phyloP scores from a whole-genome alignment of 2,329 filamentous ascomycete species.

The Geosmithia putterillii region DNA sequence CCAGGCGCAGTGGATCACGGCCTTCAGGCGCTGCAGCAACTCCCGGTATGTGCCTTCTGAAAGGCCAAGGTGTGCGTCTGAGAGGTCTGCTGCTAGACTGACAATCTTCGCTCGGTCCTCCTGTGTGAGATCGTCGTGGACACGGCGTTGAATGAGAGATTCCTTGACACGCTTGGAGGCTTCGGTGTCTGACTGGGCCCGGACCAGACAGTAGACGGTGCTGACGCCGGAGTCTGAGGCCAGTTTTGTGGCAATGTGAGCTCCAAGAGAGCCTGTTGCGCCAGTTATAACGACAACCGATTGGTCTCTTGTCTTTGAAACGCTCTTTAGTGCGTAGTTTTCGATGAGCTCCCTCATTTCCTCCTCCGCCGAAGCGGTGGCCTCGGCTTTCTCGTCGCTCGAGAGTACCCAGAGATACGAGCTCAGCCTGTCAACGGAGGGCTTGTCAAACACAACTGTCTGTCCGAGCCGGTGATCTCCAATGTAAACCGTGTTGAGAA shows the following conservation, averaged over 20 bases:
- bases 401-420: constrained; percentile 27
- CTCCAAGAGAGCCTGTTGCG: constrained; percentile 49
- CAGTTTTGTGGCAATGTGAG: constrained; percentile 44
- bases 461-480: constrained; percentile 32
- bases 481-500: constrained; percentile 38
- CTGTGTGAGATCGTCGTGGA: constrained; percentile 14
- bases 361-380: constrained; percentile 12
- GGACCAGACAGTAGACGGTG: constrained; percentile 36
- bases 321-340: constrained; percentile 5
- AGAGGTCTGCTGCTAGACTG: constrained; percentile 14
- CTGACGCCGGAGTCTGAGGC: constrained; percentile 41
- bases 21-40: constrained; percentile 18
- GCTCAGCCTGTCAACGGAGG: constrained; percentile 30
- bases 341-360: constrained; percentile 9
- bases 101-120: constrained; percentile 11
- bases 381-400: constrained; percentile 16
- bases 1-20: constrained; percentile 40
- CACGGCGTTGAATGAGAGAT: constrained; percentile 13
- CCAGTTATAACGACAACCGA: constrained; percentile 37
- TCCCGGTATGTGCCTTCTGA: constrained; percentile 9
- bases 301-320: not conserved
- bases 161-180: constrained; percentile 9
- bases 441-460: constrained; percentile 48
- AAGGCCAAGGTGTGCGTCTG: constrained; percentile 26
- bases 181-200: constrained; percentile 18